These are phyloP conservation scores for Thozetella sp. DNA, from an alignment of 495 filamentous ascomycete species.

Conservation along the genomic window DNA sequence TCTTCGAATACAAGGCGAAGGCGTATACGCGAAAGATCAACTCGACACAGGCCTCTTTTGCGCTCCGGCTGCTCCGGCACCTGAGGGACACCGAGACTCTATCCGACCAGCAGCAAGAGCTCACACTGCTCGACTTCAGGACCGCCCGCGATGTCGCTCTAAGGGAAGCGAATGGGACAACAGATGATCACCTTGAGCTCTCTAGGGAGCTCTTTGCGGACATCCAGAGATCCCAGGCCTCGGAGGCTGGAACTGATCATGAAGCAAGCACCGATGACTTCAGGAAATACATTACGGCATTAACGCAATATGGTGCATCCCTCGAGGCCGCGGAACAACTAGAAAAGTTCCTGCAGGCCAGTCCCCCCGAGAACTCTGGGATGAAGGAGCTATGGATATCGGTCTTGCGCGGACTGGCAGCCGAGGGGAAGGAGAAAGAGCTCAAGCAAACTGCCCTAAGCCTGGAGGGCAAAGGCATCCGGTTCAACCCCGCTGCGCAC, in stretches of 20 bases:
- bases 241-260: slow-evolving; percentile 28
- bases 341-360: slow-evolving; percentile 33
- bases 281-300: slow-evolving; percentile 49
- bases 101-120: slow-evolving; percentile 23
- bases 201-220: slow-evolving; percentile 60
- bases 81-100: slow-evolving; percentile 51
- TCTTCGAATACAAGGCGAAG: slow-evolving; percentile 57
- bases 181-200: slow-evolving; percentile 47
- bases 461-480: slow-evolving; percentile 16
- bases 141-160: slow-evolving; percentile 36
- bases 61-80: slow-evolving; percentile 59
- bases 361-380: slow-evolving; percentile 27
- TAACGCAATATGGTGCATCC: slow-evolving; percentile 61
- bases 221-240: slow-evolving; percentile 28
- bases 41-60: slow-evolving; percentile 63
- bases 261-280: slow-evolving; percentile 36
- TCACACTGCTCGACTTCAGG: slow-evolving; percentile 55
- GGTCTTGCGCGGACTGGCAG: slow-evolving; percentile 67
- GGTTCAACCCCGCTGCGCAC: slow-evolving; percentile 39
- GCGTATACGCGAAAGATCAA: slow-evolving; percentile 53
- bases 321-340: slow-evolving; percentile 57
- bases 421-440: slow-evolving; percentile 59
- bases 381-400: slow-evolving; percentile 54
- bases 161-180: slow-evolving; percentile 38
- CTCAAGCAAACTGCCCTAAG: slow-evolving; percentile 35